Evolutionary conservation across 164 flowering plant species (phyloP).

Genomic region (Nelumbo lutea): DNA sequence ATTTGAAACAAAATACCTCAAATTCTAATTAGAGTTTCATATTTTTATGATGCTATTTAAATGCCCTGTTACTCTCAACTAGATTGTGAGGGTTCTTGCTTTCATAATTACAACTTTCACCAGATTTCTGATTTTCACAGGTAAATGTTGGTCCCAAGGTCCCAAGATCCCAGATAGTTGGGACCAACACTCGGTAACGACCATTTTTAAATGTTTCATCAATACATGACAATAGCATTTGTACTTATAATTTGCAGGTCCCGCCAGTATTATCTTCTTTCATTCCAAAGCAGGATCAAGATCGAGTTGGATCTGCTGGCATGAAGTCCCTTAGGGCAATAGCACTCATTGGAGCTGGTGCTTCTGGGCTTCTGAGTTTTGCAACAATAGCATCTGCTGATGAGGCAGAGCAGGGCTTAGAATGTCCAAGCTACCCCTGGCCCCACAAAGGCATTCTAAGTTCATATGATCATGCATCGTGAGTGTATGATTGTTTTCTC

Average conservation of each 20-base stretch:
- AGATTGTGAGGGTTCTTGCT: too few species aligned
- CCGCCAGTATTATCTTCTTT: constrained; percentile 9
- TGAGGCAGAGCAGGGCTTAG: constrained; percentile 83
- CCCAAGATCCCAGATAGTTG: too few species aligned
- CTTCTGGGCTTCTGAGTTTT: constrained; percentile 57
- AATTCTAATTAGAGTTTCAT: too few species aligned
- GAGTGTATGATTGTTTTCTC: constrained; percentile 23
- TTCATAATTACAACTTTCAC: too few species aligned
- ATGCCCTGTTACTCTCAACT: too few species aligned
- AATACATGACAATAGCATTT: constrained; percentile 1
- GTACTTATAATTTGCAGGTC: constrained; percentile 6
- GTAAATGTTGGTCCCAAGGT: too few species aligned
- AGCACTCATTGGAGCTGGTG: constrained; percentile 64
- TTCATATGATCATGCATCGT: constrained; percentile 64
- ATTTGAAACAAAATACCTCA: too few species aligned
- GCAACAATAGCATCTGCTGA: constrained; percentile 57
- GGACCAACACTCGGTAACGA: too few species aligned
- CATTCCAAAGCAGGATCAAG: constrained; percentile 22
- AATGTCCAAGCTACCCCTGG: constrained; percentile 70
- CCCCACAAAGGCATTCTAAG: constrained; percentile 53
- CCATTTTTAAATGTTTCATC: neutral
- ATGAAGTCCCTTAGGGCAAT: constrained; percentile 41
- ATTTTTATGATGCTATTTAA: too few species aligned
- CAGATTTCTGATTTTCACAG: too few species aligned
- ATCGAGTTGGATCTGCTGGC: constrained; percentile 35